phyloP scores from a whole-genome alignment of 371 early-diverging fungal species.

The Nematocida sp. region DNA sequence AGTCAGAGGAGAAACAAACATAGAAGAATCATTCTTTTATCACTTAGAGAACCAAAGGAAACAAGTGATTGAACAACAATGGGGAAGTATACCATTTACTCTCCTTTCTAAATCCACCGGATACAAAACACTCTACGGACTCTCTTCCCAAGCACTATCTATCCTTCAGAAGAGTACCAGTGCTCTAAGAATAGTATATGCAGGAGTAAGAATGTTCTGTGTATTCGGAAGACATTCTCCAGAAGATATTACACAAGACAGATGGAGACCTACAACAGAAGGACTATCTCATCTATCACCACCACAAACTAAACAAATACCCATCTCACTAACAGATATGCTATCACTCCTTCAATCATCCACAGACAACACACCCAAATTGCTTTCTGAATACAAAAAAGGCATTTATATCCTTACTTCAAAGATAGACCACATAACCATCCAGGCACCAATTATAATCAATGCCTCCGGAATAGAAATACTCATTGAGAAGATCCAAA shows the following conservation, averaged over 20 bases:
- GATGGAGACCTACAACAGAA: constrained; percentile 39
- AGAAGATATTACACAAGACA: neutral
- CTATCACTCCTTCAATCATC: neutral
- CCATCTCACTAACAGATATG: neutral
- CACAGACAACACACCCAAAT: neutral
- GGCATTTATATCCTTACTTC: constrained; percentile 13
- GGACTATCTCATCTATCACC: neutral
- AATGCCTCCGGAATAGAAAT: constrained; percentile 19
- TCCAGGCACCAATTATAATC: constrained; percentile 8
- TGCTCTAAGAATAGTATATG: constrained; percentile 22
- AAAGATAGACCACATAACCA: neutral
- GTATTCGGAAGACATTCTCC: constrained; percentile 11
- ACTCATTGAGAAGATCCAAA: constrained; percentile 27
- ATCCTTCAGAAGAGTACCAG: constrained; percentile 1
- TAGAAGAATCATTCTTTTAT: constrained; percentile 42
- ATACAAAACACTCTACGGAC: constrained; percentile 16
- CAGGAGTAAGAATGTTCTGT: constrained; percentile 38
- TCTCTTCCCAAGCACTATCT: neutral
- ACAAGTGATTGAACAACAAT: constrained; percentile 15
- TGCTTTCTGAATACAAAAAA: neutral
- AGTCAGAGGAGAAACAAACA: constrained; percentile 29
- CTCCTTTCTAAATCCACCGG: constrained; percentile 16
- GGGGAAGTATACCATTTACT: constrained; percentile 1
- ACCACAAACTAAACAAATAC: neutral
- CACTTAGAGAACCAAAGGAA: neutral